A percentile compares a stretch with the other conserved stretches of the same genome.
Conservation (phyloP, 1,284 basidiomycete genomes). For the Neonothopanus nambi region DNA sequence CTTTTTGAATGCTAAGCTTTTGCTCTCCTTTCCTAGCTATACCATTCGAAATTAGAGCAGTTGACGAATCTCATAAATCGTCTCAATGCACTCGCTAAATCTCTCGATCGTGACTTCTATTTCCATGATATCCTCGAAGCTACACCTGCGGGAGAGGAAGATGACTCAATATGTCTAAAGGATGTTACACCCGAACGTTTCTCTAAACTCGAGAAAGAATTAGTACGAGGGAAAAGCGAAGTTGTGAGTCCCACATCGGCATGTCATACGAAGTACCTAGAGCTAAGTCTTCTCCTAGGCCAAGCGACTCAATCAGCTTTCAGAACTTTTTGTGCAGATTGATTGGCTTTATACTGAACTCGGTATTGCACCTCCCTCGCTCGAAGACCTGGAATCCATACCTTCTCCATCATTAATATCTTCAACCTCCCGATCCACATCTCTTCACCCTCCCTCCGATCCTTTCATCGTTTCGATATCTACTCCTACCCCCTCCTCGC, state of each 20-base stretch:
- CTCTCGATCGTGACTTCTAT: slow-evolving; percentile 64
- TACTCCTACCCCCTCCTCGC: slow-evolving; percentile 51
- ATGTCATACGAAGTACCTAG: neutral
- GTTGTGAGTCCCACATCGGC: slow-evolving; percentile 49
- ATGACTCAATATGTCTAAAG: slow-evolving; percentile 43
- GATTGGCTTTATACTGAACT: slow-evolving; percentile 81
- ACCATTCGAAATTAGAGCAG: slow-evolving; percentile 80
- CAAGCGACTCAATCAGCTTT: slow-evolving; percentile 68
- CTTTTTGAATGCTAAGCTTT: neutral
- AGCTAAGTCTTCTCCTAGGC: slow-evolving; percentile 40
- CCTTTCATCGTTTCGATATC: slow-evolving; percentile 56
- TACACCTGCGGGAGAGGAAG: slow-evolving; percentile 37
- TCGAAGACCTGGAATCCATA: slow-evolving; percentile 42
- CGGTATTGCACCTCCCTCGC: slow-evolving; percentile 59
- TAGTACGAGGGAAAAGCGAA: slow-evolving; percentile 78
- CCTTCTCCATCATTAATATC: slow-evolving; percentile 36
- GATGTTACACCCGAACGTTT: slow-evolving; percentile 81
- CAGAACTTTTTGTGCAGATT: slow-evolving; percentile 64
- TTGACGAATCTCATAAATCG: slow-evolving; percentile 65
- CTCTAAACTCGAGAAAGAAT: slow-evolving; percentile 75
- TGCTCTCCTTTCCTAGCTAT: slow-evolving; percentile 48
- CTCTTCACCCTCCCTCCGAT: slow-evolving; percentile 34
- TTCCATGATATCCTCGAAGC: slow-evolving; percentile 55
- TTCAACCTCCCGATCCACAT: slow-evolving; percentile 7
- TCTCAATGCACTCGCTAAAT: slow-evolving; percentile 55